A percentile compares a stretch with the other conserved stretches of the same genome.
phyloP scores from a whole-genome alignment of 2,329 filamentous ascomycete genomes.

The Pestalotiopsis sp. region DNA sequence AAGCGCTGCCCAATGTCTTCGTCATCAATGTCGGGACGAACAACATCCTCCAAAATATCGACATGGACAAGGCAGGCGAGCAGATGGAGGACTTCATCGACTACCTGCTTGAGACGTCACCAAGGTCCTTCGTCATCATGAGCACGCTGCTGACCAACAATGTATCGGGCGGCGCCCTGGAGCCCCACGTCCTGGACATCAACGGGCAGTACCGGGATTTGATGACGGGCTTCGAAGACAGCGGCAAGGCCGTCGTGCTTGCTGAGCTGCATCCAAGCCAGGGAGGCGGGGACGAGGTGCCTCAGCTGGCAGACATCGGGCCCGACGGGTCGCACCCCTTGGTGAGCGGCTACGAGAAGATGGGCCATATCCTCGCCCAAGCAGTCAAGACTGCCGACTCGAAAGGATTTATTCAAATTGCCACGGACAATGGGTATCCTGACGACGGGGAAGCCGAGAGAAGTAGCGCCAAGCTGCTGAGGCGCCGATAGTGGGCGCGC shows the following conservation, averaged over 20 bases:
- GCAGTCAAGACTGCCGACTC: conserved; percentile 27
- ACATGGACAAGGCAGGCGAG: conserved; percentile 26
- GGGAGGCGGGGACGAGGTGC: conserved; percentile 23
- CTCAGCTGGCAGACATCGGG: conserved; percentile 27
- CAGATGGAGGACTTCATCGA: conserved; percentile 32
- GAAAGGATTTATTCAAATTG: conserved; percentile 27
- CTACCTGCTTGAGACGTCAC: conserved; percentile 30
- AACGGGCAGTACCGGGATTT: conserved; percentile 32
- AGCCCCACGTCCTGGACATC: conserved; percentile 29
- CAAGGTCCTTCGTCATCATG: conserved; percentile 30
- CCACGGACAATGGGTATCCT: conserved; percentile 27
- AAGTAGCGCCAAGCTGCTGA: background rate
- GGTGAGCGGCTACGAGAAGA: conserved; percentile 29
- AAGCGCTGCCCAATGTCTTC: conserved; percentile 32
- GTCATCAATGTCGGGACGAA: conserved; percentile 37
- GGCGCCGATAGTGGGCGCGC: background rate
- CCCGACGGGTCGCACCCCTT: conserved; percentile 31
- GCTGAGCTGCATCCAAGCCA: conserved; percentile 33
- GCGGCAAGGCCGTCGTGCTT: conserved; percentile 29
- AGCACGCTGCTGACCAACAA: conserved; percentile 33
- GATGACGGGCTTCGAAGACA: conserved; percentile 23
- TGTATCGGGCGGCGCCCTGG: conserved; percentile 20
- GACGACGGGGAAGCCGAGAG: conserved; percentile 26
- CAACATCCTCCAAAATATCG: conserved; percentile 31
- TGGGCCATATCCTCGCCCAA: conserved; percentile 29